Percentiles rank a stretch among this genome's conserved stretches.
These are phyloP conservation scores for Oryza rufipogon DNA, from an alignment of 176 grass and related monocot species.

Conservation along the genomic window DNA sequence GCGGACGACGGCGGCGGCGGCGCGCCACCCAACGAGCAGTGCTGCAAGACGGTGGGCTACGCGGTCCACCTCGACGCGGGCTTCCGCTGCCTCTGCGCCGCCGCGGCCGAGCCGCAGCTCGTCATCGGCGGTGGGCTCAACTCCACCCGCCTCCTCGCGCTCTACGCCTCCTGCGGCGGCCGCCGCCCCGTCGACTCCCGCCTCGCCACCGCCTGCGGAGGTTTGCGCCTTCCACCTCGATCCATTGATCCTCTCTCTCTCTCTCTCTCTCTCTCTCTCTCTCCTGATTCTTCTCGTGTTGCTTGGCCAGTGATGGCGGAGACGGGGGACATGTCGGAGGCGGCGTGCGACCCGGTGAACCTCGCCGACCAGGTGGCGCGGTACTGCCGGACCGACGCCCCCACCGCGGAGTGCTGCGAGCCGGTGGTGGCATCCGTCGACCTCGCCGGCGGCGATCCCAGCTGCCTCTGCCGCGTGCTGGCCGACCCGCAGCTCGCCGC, in stretches of 20 bases:
- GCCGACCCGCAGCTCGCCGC: not conserved
- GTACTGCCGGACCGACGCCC: not conserved
- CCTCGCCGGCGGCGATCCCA: not conserved
- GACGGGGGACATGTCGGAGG: not conserved
- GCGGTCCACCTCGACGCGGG: not conserved
- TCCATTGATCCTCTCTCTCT: too few relatives aligned
- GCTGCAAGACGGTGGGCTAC: not conserved
- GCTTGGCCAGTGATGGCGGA: not conserved
- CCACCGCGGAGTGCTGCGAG: not conserved
- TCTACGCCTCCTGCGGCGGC: not conserved
- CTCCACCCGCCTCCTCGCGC: not conserved
- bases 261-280: too few relatives aligned
- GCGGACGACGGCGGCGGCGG: not conserved
- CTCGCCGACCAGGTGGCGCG: not conserved
- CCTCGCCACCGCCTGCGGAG: not conserved
- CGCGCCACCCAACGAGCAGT: not conserved
- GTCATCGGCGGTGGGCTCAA: not conserved
- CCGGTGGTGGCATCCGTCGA: constrained; percentile 7
- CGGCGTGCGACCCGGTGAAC: not conserved
- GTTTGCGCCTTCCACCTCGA: not conserved
- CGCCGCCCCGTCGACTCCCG: not conserved
- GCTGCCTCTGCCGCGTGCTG: constrained; percentile 8
- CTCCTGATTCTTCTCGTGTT: not conserved
- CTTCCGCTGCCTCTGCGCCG: not conserved
- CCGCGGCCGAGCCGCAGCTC: not conserved